Conservation (phyloP, 306 rosid species). For the Malus domestica region ASM211411v1 NC_041798.1:33883001-33883500, state of each 20-base stretch:
- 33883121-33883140: too few relatives aligned
- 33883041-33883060: background rate
- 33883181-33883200: too few relatives aligned
- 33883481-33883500: slow-evolving; percentile 86
- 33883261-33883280: background rate
- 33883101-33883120: background rate
- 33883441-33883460: slow-evolving; percentile 77
- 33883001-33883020: background rate
- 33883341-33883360: background rate
- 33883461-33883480: slow-evolving; percentile 62
- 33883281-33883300: background rate
- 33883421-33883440: slow-evolving; percentile 74
- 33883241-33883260: background rate
- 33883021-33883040: background rate
- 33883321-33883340: background rate
- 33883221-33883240: background rate
- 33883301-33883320: background rate
- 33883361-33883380: background rate
- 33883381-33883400: background rate
- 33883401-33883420: slow-evolving; percentile 69
- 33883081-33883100: background rate
- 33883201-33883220: background rate
- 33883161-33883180: too few relatives aligned
- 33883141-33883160: too few relatives aligned
- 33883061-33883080: background rate